A percentile compares a stretch with the other conserved stretches of the same genome.
Conservation (phyloP, 2,329 filamentous ascomycete genomes). For the Keithomyces neogunnii region DNA sequence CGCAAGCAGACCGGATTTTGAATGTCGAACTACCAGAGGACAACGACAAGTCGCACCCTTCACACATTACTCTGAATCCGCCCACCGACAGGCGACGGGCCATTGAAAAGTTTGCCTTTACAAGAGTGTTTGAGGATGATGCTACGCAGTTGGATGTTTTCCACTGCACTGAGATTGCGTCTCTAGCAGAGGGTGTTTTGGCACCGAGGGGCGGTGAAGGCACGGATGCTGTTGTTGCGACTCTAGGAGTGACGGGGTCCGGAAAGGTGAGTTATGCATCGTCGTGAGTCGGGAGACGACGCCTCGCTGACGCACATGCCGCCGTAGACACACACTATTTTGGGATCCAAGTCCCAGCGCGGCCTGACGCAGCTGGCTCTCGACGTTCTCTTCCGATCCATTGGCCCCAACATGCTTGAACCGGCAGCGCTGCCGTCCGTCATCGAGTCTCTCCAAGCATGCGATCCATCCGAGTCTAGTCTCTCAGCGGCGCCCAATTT, state of each 20-base stretch:
- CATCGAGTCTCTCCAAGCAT: conserved; percentile 64
- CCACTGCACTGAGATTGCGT: conserved; percentile 64
- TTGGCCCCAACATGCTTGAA: conserved; percentile 64
- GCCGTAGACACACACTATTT: conserved; percentile 81
- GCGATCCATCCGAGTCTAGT: conserved; percentile 74
- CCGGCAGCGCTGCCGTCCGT: conserved; percentile 47
- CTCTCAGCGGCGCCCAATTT: conserved; percentile 68
- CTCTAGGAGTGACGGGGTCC: conserved; percentile 87
- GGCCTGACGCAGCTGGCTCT: conserved; percentile 88
- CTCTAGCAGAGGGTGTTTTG: conserved; percentile 73
- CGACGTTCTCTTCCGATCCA: conserved; percentile 79
- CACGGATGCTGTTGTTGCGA: conserved; percentile 83
- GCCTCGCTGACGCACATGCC: background rate
- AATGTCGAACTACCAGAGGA: conserved; percentile 56
- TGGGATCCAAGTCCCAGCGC: conserved; percentile 78
- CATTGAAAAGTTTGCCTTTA: conserved; percentile 91
- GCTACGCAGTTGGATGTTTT: conserved; percentile 83
- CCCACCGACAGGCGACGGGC: conserved; percentile 80
- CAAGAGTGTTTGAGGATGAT: conserved; percentile 82
- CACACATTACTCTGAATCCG: conserved; percentile 69
- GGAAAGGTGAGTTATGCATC: conserved; percentile 61
- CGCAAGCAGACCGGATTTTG: conserved; percentile 60
- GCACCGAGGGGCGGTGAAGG: conserved; percentile 65
- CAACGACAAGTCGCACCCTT: conserved; percentile 34
- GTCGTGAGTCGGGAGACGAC: background rate